Percentiles rank a stretch among this genome's conserved stretches.
These are phyloP conservation scores for Fusarium virguliforme DNA, from an alignment of 2,329 filamentous ascomycete species.

Conservation along the genomic window DNA sequence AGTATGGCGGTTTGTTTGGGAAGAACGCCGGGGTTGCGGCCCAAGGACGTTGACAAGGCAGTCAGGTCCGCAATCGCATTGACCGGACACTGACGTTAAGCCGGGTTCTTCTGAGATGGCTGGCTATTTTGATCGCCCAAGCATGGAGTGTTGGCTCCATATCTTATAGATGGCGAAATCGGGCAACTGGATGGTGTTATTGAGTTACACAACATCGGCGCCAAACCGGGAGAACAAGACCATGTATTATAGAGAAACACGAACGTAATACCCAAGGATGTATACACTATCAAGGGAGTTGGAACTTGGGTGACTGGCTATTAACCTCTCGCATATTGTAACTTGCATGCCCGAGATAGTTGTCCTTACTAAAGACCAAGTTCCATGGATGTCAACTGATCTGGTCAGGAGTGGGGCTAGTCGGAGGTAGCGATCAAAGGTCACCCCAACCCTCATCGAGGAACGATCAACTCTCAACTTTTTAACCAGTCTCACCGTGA, in stretches of 20 bases:
- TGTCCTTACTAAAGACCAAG: not conserved
- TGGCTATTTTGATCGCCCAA: not conserved
- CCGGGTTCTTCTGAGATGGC: not conserved
- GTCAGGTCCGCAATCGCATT: slow-evolving; percentile 44
- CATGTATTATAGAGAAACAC: not conserved
- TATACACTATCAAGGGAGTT: not conserved
- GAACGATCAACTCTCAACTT: slow-evolving; percentile 16
- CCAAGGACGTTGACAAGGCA: slow-evolving; percentile 57
- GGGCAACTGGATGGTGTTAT: slow-evolving; percentile 25
- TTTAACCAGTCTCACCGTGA: not conserved
- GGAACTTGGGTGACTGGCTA: not conserved
- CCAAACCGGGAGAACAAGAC: not conserved
- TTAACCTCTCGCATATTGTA: not conserved
- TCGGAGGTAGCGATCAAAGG: not conserved
- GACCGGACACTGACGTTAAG: slow-evolving; percentile 10
- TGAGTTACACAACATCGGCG: not conserved
- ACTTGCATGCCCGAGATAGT: not conserved
- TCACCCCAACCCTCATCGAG: slow-evolving; percentile 18
- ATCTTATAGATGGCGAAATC: slow-evolving; percentile 2
- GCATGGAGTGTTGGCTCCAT: not conserved
- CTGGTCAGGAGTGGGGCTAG: slow-evolving; percentile 29
- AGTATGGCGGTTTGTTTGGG: slow-evolving; percentile 59
- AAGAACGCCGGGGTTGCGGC: slow-evolving; percentile 58
- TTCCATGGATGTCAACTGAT: slow-evolving; percentile 3
- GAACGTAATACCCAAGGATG: slow-evolving; percentile 1